Base-by-base conservation (phyloP, 1,284 basidiomycete species). In the Malassezia yamatoensis region DNA sequence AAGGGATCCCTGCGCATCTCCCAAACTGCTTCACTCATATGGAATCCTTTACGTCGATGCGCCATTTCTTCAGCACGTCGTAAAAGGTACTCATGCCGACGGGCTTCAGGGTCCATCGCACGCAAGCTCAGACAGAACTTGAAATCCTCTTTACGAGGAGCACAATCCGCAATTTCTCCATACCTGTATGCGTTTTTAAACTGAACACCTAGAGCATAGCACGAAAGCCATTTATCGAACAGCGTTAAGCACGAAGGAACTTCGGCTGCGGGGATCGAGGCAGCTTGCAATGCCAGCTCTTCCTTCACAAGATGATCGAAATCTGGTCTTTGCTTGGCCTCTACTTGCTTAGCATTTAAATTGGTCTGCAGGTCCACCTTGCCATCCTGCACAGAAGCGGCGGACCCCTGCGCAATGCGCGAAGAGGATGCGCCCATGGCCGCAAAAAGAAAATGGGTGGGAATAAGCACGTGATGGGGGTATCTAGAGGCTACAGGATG, bases 21-120 rank as follows among this genome's bases (percentile, higher is more conserved):
- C 93, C 93, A 98, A 3, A 98, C 84, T 71, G 90, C 87, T 77
- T 98, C 93, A 57, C 87, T 88, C 75, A 87, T 90, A 68, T 82
- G 83, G 10, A 77, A 64, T 15, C 62, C 79, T 11, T 87, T 73
- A 47, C 87, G 78, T 35, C 80, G 58, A 34, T 58, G 78, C 2
- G 90, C 90, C 87, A 88, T 91, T 86, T 86, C 89, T 72, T 94
- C 88, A 0, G 91, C 91, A 44, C 86, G 80, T 21, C 87, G 79
- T 44, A 80, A 79, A 53, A 96, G 84, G 90, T 90, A 98, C 8
- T 82, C 81, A 51, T 87, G 82, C 24, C 86, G 81, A 68, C 83
- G 82, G 67, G 84, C 82, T 53, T 91, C 88, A 10, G 82, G 82
- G 47, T 85, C 81, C 75, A 87, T 78, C 21, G 82, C 80, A 74